phyloP scores from a whole-genome alignment of 2,329 filamentous ascomycete species.

The Simplicillium sp. region DNA sequence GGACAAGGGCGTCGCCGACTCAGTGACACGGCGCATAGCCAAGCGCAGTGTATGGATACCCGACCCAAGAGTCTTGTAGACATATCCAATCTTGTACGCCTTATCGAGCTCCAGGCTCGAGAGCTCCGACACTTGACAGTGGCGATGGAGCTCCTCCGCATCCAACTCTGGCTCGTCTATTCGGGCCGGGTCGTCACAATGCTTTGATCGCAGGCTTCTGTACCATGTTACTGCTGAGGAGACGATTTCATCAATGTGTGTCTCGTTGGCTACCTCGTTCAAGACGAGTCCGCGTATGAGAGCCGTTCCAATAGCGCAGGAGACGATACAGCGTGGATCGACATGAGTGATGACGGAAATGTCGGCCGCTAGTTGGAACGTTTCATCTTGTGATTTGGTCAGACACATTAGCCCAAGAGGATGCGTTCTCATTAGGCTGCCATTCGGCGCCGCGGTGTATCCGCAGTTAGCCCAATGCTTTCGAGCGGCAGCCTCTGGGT shows the following conservation, averaged over 20 bases:
- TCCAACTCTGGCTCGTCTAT: slow-evolving; percentile 24
- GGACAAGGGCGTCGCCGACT: slow-evolving; percentile 7
- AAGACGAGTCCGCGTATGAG: slow-evolving; percentile 35
- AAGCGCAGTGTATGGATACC: slow-evolving; percentile 33
- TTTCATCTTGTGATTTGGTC: slow-evolving; percentile 26
- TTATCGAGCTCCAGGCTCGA: slow-evolving; percentile 34
- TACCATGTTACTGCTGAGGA: slow-evolving; percentile 30
- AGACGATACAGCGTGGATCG: slow-evolving; percentile 40
- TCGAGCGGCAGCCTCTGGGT: slow-evolving; percentile 29
- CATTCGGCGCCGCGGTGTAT: slow-evolving; percentile 36
- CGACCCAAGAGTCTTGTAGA: slow-evolving; percentile 37
- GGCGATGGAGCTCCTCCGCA: slow-evolving; percentile 23
- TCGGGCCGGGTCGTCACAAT: slow-evolving; percentile 11
- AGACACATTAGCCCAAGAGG: slow-evolving; percentile 38
- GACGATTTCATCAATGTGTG: slow-evolving; percentile 30
- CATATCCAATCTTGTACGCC: slow-evolving; percentile 36
- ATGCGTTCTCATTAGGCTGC: slow-evolving; percentile 43
- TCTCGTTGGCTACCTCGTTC: slow-evolving; percentile 30
- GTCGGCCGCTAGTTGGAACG: slow-evolving; percentile 29
- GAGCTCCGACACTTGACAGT: slow-evolving; percentile 20
- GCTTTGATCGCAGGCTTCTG: slow-evolving; percentile 7
- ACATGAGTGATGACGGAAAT: slow-evolving; percentile 31
- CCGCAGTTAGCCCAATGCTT: slow-evolving; percentile 29
- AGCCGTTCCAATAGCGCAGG: slow-evolving; percentile 36
- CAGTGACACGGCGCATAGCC: slow-evolving; percentile 24